Evolutionary conservation across 805 yeast genomes (phyloP).

Genomic region (Metschnikowia proteae): DNA sequence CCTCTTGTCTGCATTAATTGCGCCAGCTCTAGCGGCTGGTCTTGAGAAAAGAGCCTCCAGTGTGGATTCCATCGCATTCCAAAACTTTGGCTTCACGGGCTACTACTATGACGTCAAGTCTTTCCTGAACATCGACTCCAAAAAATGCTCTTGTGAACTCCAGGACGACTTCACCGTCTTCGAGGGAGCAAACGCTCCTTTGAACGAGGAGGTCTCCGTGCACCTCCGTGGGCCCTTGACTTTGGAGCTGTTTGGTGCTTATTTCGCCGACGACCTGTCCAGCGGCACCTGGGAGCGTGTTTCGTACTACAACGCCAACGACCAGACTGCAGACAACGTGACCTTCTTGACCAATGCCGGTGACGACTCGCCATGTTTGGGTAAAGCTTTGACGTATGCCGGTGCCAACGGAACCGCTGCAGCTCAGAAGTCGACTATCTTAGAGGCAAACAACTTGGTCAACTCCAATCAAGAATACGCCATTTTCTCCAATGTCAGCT

Average conservation of each 20-base stretch:
- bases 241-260: conserved; percentile 58
- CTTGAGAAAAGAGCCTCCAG: conserved; percentile 3
- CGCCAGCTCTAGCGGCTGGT: conserved; percentile 5
- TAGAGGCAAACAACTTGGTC: conserved; percentile 47
- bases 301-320: conserved; percentile 54
- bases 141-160: conserved; percentile 46
- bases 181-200: conserved; percentile 61
- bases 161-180: conserved; percentile 38
- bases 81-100: conserved; percentile 56
- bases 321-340: conserved; percentile 53
- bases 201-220: conserved; percentile 65
- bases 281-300: conserved; percentile 53
- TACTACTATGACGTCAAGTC: conserved; percentile 45
- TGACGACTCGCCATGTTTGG: conserved; percentile 56
- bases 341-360: conserved; percentile 69
- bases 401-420: conserved; percentile 49
- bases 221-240: conserved; percentile 76
- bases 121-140: conserved; percentile 39
- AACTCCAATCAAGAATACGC: conserved; percentile 57
- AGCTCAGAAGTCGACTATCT: conserved; percentile 46
- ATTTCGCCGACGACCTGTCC: conserved; percentile 38
- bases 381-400: conserved; percentile 64
- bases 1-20: conserved; percentile 3
- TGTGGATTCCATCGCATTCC: conserved; percentile 42
- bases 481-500: conserved; percentile 55